A percentile compares a stretch with the other conserved stretches of the same genome.
Conservation (phyloP, 306 rosid species). For the Alnus glutinosa region DNA sequence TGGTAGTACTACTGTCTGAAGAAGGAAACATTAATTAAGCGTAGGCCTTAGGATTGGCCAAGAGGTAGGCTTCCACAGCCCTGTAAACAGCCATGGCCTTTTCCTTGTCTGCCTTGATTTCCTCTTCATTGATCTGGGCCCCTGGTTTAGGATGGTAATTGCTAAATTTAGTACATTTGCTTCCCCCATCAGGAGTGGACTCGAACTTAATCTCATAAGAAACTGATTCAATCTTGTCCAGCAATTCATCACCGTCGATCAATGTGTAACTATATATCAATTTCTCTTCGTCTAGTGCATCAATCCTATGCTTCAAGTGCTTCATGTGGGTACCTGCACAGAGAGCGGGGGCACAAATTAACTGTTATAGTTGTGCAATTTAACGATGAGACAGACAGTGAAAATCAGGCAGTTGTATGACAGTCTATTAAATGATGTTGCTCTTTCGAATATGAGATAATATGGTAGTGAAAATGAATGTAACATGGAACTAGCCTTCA, state of each 20-base stretch:
- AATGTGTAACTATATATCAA: constrained; percentile 27
- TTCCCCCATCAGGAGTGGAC: constrained; percentile 29
- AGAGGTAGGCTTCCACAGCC: constrained; percentile 43
- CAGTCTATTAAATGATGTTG: too few relatives aligned
- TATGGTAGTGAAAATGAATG: neutral
- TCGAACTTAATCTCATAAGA: constrained; percentile 43
- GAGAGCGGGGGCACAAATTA: too few relatives aligned
- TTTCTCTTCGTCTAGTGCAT: constrained; percentile 37
- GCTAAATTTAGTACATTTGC: constrained; percentile 26
- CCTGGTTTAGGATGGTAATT: constrained; percentile 40
- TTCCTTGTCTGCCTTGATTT: constrained; percentile 34
- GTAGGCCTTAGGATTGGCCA: constrained; percentile 40
- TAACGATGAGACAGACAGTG: too few relatives aligned
- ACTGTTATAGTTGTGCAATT: too few relatives aligned
- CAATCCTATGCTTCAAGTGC: constrained; percentile 41
- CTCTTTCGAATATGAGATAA: too few relatives aligned
- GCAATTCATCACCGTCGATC: constrained; percentile 32
- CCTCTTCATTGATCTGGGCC: constrained; percentile 43
- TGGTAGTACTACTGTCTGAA: too few relatives aligned
- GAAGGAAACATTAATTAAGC: constrained; percentile 19
- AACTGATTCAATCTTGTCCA: constrained; percentile 30
- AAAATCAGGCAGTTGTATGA: too few relatives aligned
- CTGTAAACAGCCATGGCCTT: constrained; percentile 26
- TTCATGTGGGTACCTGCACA: constrained; percentile 28
- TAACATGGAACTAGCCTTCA: constrained; percentile 40